phyloP scores from a whole-genome alignment of 108 stramenopile species.

The Cylindrotheca closterium region DNA sequence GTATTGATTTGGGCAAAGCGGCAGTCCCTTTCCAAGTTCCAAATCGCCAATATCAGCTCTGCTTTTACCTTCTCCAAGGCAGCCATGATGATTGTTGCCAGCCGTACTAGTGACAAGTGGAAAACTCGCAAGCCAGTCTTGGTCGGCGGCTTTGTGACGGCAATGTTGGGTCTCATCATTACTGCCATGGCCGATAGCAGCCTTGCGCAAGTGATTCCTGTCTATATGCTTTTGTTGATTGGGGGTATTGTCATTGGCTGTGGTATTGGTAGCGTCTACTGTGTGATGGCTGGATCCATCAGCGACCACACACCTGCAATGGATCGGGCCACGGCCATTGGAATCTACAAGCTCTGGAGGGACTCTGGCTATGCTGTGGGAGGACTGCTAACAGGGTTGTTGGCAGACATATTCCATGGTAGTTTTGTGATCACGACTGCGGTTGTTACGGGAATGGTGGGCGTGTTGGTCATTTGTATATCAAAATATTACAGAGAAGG shows the following conservation, averaged over 20 bases:
- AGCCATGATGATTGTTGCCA: constrained; percentile 10
- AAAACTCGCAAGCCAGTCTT: constrained; percentile 10
- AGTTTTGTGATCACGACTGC: constrained; percentile 15
- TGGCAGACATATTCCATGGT: constrained; percentile 17
- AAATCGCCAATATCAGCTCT: constrained; percentile 18
- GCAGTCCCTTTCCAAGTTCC: constrained; percentile 2
- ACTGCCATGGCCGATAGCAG: constrained; percentile 13
- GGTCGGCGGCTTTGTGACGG: constrained; percentile 5
- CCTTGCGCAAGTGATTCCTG: not conserved
- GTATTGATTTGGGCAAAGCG: constrained; percentile 21
- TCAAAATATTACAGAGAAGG: not conserved
- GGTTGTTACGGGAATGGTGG: constrained; percentile 8
- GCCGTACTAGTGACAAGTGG: constrained; percentile 8
- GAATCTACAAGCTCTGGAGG: constrained; percentile 22
- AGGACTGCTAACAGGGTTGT: constrained; percentile 16
- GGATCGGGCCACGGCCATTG: constrained; percentile 23
- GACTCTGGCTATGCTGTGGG: constrained; percentile 28
- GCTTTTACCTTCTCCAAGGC: constrained; percentile 23
- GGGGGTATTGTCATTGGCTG: constrained; percentile 21
- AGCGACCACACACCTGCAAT: constrained; percentile 19
- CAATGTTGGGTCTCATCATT: constrained; percentile 8
- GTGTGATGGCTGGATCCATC: constrained; percentile 22
- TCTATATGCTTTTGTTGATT: constrained; percentile 10
- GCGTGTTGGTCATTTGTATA: not conserved
- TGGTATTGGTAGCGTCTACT: constrained; percentile 27